phyloP scores from a whole-genome alignment of 345 rosid genomes.

The Luvunga scandens region DNA sequence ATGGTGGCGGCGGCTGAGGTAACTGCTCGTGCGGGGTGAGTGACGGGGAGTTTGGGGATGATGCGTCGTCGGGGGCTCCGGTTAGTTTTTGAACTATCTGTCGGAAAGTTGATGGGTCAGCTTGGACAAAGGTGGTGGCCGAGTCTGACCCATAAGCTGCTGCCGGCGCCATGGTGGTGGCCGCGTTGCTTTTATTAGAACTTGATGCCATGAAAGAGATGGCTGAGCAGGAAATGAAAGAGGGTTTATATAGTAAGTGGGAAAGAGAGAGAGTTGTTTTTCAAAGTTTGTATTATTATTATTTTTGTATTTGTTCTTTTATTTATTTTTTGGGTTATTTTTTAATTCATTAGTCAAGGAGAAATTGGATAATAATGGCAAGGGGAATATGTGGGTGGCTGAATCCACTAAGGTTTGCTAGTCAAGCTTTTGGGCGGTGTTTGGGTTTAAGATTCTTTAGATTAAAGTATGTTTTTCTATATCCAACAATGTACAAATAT shows the following conservation, averaged over 20 bases:
- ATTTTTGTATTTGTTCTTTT: not conserved
- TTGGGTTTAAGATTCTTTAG: slow-evolving; percentile 1
- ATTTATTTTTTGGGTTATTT: not conserved
- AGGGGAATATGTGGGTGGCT: not conserved
- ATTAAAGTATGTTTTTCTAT: not conserved
- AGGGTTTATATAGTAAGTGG: not conserved
- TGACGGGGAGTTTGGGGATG: slow-evolving; percentile 48
- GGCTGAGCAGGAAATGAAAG: not conserved
- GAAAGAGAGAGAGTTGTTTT: not conserved
- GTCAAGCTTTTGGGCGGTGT: not conserved
- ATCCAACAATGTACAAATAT: not conserved
- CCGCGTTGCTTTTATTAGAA: not conserved
- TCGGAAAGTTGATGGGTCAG: slow-evolving; percentile 82
- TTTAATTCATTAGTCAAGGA: too few species aligned
- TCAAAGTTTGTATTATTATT: not conserved
- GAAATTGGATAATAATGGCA: too few species aligned
- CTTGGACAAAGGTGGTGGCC: slow-evolving; percentile 78
- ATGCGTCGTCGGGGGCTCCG: slow-evolving; percentile 57
- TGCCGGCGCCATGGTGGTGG: slow-evolving; percentile 30
- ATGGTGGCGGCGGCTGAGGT: slow-evolving; percentile 17
- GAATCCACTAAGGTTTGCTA: not conserved
- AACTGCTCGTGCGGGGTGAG: slow-evolving; percentile 29
- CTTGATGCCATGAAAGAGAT: slow-evolving; percentile 26
- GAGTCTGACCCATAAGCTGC: slow-evolving; percentile 45
- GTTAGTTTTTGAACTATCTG: slow-evolving; percentile 86